phyloP scores from a whole-genome alignment of 352 stramenopile species.

The Phytophthora sp. region DNA sequence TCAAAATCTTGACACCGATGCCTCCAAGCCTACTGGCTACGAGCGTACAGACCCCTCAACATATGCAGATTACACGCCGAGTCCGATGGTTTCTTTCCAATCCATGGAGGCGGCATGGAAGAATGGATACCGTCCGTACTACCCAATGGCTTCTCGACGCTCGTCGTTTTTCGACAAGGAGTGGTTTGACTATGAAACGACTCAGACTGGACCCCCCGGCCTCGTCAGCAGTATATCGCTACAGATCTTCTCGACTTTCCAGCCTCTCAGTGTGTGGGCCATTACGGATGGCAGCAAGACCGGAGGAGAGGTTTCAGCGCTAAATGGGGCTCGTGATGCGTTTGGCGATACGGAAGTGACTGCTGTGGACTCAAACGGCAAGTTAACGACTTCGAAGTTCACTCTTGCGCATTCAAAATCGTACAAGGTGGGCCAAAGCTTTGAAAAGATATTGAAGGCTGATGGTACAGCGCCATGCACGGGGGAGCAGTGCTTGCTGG shows the following conservation, averaged over 20 bases:
- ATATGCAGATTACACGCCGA: constrained; percentile 53
- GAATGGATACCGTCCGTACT: constrained; percentile 85
- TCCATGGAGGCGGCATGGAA: constrained; percentile 65
- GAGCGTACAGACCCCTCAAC: constrained; percentile 51
- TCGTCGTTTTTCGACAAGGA: constrained; percentile 91
- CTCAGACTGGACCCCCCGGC: constrained; percentile 41
- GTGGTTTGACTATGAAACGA: constrained; percentile 82
- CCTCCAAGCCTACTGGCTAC: constrained; percentile 43
- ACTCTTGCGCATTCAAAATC: constrained; percentile 32
- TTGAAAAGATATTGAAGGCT: constrained; percentile 51
- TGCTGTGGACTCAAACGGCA: constrained; percentile 46
- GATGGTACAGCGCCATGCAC: constrained; percentile 42
- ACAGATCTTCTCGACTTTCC: constrained; percentile 65
- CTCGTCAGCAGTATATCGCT: constrained; percentile 62
- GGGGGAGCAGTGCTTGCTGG: constrained; percentile 53
- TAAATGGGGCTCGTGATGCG: constrained; percentile 43
- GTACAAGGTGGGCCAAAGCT: constrained; percentile 57
- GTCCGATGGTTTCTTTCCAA: constrained; percentile 61
- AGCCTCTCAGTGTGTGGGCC: constrained; percentile 80
- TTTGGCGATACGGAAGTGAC: constrained; percentile 42
- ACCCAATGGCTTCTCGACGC: constrained; percentile 79
- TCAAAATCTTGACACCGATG: constrained; percentile 66
- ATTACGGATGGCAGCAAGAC: constrained; percentile 49
- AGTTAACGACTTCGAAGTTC: constrained; percentile 34
- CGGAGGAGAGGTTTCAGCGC: constrained; percentile 31